Evolutionary conservation across 2,329 filamentous ascomycete species (phyloP).

Genomic region (Talaromyces sp.): DNA sequence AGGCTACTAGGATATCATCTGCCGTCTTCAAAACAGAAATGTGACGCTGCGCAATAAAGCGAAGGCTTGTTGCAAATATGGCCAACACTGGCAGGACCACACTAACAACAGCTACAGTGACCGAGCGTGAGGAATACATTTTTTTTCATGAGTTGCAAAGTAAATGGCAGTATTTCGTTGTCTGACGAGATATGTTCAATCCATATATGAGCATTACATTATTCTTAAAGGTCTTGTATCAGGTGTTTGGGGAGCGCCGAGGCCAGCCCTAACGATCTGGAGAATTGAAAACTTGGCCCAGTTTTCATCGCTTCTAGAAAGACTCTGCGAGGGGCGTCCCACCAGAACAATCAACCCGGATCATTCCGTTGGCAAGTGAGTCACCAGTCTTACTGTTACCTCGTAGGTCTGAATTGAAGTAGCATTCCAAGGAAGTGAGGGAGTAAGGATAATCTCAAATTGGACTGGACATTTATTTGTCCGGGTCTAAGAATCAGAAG

Average conservation of each 20-base stretch:
- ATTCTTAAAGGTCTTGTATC: background rate
- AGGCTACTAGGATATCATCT: conserved; percentile 7
- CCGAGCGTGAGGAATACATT: conserved; percentile 10
- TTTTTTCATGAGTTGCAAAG: background rate
- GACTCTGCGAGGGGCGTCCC: background rate
- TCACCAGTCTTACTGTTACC: background rate
- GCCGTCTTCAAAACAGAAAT: background rate
- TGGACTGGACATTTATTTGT: background rate
- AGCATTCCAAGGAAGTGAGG: background rate
- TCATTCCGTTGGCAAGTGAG: background rate
- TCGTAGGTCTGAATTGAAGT: background rate
- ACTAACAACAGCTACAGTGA: background rate
- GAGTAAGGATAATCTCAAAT: background rate
- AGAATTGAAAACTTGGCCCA: background rate
- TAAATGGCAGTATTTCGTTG: background rate
- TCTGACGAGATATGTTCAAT: background rate
- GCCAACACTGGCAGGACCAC: conserved; percentile 3
- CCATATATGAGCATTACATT: background rate
- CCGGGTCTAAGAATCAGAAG: background rate
- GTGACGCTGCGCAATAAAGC: conserved; percentile 5
- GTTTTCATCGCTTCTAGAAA: background rate
- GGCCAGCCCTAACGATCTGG: background rate
- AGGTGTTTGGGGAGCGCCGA: background rate
- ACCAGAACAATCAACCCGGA: too few species aligned
- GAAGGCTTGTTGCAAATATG: conserved; percentile 4